These are phyloP conservation scores for Paracoccidioides lutzii DNA, from an alignment of 2,329 filamentous ascomycete species.

Conservation along the genomic window DNA sequence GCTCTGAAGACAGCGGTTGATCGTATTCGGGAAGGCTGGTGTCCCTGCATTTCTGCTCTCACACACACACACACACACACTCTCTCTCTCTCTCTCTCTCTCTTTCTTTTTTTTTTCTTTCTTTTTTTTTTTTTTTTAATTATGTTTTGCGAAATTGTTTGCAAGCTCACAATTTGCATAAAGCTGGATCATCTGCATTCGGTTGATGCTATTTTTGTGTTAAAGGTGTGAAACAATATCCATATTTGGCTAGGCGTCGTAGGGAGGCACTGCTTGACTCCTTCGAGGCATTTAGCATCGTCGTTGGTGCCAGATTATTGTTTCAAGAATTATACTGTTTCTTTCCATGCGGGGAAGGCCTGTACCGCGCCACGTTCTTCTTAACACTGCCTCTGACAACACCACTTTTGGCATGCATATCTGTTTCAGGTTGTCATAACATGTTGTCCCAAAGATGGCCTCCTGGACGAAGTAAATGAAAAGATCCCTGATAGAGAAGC, in stretches of 20 bases:
- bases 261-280: not conserved
- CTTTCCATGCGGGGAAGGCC: not conserved
- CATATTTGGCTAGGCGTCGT: not conserved
- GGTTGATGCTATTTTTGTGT: not conserved
- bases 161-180: too few relatives aligned
- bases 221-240: not conserved
- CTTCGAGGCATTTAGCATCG: too few relatives aligned
- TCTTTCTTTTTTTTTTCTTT: too few relatives aligned
- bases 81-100: too few relatives aligned
- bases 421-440: not conserved
- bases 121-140: not conserved
- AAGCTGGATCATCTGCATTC: conserved; percentile 1
- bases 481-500: not conserved
- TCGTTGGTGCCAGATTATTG: not conserved
- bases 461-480: not conserved
- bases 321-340: not conserved
- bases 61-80: too few relatives aligned
- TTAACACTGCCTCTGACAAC: not conserved
- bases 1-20: not conserved
- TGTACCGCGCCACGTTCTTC: not conserved
- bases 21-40: conserved; percentile 3
- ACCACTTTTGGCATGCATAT: not conserved
- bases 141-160: not conserved
- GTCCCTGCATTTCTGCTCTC: not conserved
- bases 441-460: not conserved